Evolutionary conservation across 805 yeast species (phyloP).

Genomic region (Saccharomycopsis olivae): DNA sequence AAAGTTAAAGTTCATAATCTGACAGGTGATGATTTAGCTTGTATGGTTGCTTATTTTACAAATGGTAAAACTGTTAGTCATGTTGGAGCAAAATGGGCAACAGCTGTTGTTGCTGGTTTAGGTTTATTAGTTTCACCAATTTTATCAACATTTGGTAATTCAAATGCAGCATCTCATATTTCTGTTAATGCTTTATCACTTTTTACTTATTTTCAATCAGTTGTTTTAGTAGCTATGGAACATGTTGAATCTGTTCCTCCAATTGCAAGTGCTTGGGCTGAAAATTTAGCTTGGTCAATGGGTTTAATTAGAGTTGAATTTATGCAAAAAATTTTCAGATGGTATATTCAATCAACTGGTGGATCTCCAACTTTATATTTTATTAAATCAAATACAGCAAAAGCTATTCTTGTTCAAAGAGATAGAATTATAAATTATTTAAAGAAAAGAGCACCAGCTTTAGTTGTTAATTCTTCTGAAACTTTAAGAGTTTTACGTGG

Average conservation of each 20-base stretch:
- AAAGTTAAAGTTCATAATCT: constrained; percentile 38
- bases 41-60: constrained; percentile 63
- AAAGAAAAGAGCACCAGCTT: constrained; percentile 28
- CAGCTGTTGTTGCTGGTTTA: constrained; percentile 81
- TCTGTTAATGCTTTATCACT: constrained; percentile 79
- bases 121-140: constrained; percentile 78
- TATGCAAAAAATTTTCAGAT: constrained; percentile 77
- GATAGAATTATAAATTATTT: constrained; percentile 32
- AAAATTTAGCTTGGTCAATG: constrained; percentile 91
- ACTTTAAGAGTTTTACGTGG: constrained; percentile 72
- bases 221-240: constrained; percentile 74
- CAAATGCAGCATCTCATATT: constrained; percentile 81
- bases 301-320: constrained; percentile 70
- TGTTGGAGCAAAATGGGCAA: constrained; percentile 82
- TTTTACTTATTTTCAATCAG: constrained; percentile 81
- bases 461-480: constrained; percentile 37
- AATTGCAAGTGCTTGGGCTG: constrained; percentile 86
- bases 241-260: constrained; percentile 85
- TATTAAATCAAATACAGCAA: constrained; percentile 35
- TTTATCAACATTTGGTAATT: constrained; percentile 76
- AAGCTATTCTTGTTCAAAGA: constrained; percentile 62
- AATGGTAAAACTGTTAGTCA: constrained; percentile 79
- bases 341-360: constrained; percentile 85
- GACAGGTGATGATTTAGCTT: constrained; percentile 39
- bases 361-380: constrained; percentile 69